Base-by-base conservation (phyloP, 2,329 filamentous ascomycete genomes). In the Lasiodiplodia theobromae region DNA sequence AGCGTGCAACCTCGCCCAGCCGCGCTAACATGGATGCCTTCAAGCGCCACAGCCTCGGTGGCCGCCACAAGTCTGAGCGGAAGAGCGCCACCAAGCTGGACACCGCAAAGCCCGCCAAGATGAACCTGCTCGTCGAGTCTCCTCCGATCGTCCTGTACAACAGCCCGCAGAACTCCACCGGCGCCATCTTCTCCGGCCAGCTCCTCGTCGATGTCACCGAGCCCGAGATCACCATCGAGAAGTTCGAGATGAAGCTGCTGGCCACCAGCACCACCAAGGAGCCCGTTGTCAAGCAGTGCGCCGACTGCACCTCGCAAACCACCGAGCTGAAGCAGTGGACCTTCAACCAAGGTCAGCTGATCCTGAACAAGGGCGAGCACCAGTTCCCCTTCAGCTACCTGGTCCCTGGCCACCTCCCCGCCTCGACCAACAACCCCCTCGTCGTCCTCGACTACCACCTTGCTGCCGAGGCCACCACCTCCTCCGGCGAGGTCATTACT, bases 301-400 rank as follows among this genome's bases (percentile, higher is more conserved):
- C 84, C 63, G 90, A 92, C 65, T 98, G 96, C 83, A 82, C 86
- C 69, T 86, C 86, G 71, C 90, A 92, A 76, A 86, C 86, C 69
- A 93, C 89, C 44, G 89, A 94, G 77, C 81, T 98, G 71, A 90
- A 91, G 78, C 88, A 86, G 66, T 97, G 94, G 93, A 87, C 88
- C 38, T 92, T 98, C 74, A 40, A 51, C 68, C 81, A 96, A 69
- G 86, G 86, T 21, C 74, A 83, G 12, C 78, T 82, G 18, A 74
- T 75, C 2, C 82, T 86, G 72, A 80, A 80, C 63, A 73, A 76
- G 80, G 90, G 91, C 70, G 81, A 86, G 62, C 93, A 97, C 79
- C 86, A 88, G 56, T 96, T 94, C 77, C 95, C 96, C 60, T 97
- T 97, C 80, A 97, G 93, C 73, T 91, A 93, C 73, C 85, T 97